A percentile compares a stretch with the other conserved stretches of the same genome.
These are phyloP conservation scores for Casaregolazyma suthepensis DNA, from an alignment of 1,139 yeast genomes.

Conservation along the genomic window DNA sequence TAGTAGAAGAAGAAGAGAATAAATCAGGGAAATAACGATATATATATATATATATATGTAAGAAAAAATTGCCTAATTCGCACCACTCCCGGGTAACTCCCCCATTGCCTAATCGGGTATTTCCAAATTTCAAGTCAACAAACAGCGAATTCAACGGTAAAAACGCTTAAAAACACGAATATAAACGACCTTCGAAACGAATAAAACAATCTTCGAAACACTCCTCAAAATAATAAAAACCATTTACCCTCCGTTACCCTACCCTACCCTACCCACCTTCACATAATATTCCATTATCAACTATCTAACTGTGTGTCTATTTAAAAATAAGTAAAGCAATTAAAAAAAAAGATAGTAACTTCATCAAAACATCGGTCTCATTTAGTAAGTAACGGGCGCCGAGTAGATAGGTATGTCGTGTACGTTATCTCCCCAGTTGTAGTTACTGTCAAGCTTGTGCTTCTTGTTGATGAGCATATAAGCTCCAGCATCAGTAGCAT, in stretches of 20 bases:
- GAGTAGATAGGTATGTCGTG: constrained; percentile 26
- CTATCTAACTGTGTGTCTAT: not conserved
- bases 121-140: too few species aligned
- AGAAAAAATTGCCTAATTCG: not conserved
- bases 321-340: not conserved
- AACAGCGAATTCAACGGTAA: too few species aligned
- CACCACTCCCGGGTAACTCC: not conserved
- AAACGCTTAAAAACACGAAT: too few species aligned
- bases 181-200: too few species aligned
- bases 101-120: not conserved
- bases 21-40: not conserved
- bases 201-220: too few species aligned
- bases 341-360: not conserved
- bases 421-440: constrained; percentile 17
- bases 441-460: constrained; percentile 24
- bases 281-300: not conserved
- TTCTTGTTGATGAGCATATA: constrained; percentile 43
- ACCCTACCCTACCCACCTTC: too few species aligned
- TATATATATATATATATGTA: too few species aligned
- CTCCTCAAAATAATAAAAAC: too few species aligned
- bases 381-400: constrained; percentile 6
- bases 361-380: not conserved
- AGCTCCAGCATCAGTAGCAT: constrained; percentile 63
- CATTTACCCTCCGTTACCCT: too few species aligned
- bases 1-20: not conserved